Percentiles rank a stretch among this genome's conserved stretches.
These are phyloP conservation scores for Byssochlamys sp. DNA, from an alignment of 2,329 filamentous ascomycete species.

Conservation along the genomic window DNA sequence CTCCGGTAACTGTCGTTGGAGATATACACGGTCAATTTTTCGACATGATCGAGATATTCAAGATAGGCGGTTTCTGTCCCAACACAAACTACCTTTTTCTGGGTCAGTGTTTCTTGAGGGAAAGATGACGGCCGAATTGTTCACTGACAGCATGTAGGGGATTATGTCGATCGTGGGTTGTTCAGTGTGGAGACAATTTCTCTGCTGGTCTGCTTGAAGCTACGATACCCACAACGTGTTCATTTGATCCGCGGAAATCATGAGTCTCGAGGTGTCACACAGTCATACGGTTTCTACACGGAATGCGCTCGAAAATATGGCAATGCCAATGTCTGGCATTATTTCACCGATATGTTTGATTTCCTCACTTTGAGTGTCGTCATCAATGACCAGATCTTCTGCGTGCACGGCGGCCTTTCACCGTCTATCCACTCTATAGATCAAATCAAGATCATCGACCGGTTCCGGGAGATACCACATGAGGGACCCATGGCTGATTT, in stretches of 20 bases:
- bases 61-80: conserved; percentile 91
- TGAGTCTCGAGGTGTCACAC: conserved; percentile 91
- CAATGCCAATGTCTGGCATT: conserved; percentile 97
- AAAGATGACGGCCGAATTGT: neutral
- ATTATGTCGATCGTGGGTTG: conserved; percentile 96
- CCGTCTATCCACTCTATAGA: conserved; percentile 95
- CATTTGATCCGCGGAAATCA: conserved; percentile 96
- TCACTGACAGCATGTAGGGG: conserved; percentile 47
- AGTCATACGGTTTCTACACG: conserved; percentile 98
- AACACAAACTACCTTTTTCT: conserved; percentile 98
- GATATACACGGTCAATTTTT: conserved; percentile 99
- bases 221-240: conserved; percentile 90
- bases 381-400: conserved; percentile 98
- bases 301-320: conserved; percentile 97
- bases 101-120: conserved; percentile 44
- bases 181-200: conserved; percentile 99
- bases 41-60: conserved; percentile 97
- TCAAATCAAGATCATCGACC: conserved; percentile 98
- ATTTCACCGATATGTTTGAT: conserved; percentile 99
- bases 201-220: conserved; percentile 88
- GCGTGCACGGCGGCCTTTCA: conserved; percentile 85
- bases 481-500: conserved; percentile 99
- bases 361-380: conserved; percentile 93
- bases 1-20: conserved; percentile 91
- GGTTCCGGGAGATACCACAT: conserved; percentile 95